Conservation (phyloP, 2,329 filamentous ascomycete genomes). For the Zalaria sp. region DNA sequence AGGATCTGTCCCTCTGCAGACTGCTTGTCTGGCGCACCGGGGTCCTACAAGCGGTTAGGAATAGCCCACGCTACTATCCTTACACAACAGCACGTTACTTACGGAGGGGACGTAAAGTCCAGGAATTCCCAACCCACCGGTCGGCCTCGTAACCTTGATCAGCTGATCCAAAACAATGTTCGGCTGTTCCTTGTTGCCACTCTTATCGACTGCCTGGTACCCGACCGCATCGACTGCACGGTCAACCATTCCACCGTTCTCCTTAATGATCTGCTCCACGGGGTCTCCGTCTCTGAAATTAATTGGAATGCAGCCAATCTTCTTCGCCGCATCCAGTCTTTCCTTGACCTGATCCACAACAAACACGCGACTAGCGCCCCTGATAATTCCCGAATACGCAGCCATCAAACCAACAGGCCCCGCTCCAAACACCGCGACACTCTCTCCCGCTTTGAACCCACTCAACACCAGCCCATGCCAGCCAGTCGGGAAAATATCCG, state of each 20-base stretch:
- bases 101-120: conserved; percentile 31
- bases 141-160: conserved; percentile 47
- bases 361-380: conserved; percentile 47
- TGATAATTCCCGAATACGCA: conserved; percentile 46
- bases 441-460: conserved; percentile 46
- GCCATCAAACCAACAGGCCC: conserved; percentile 54
- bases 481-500: conserved; percentile 36
- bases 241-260: conserved; percentile 46
- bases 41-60: conserved; percentile 24
- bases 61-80: background rate
- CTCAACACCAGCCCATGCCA: conserved; percentile 45
- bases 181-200: conserved; percentile 44
- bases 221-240: conserved; percentile 52
- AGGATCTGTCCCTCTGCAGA: conserved; percentile 49
- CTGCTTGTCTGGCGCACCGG: conserved; percentile 47
- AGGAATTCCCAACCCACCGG: conserved; percentile 47
- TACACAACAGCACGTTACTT: background rate
- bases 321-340: conserved; percentile 42
- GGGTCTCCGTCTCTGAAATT: conserved; percentile 47
- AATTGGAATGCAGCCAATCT: conserved; percentile 47
- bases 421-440: conserved; percentile 50
- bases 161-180: conserved; percentile 51
- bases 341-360: conserved; percentile 50
- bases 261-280: conserved; percentile 45
- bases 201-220: conserved; percentile 45